Evolutionary conservation across 495 filamentous ascomycete species (phyloP).

Genomic region (Venustampulla echinocandica): DNA sequence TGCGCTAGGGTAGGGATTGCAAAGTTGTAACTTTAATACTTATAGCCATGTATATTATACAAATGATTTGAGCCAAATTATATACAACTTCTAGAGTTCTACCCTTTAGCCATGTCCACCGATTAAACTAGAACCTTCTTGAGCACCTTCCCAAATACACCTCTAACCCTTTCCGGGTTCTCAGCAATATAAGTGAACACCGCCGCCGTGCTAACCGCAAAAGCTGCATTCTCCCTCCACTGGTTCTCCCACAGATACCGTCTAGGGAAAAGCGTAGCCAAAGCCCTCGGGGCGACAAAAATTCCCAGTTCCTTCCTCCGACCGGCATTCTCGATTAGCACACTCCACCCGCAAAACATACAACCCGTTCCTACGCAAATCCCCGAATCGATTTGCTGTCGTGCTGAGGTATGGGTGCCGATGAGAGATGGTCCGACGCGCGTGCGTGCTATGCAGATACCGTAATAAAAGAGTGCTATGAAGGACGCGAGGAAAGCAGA

Average conservation of each 20-base stretch:
- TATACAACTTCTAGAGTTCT: no score
- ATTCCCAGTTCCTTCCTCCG: slow-evolving; percentile 71
- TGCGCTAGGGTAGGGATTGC: no score
- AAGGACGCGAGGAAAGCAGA: slow-evolving; percentile 79
- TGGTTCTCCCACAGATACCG: slow-evolving; percentile 58
- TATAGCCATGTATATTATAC: no score
- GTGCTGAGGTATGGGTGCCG: slow-evolving; percentile 31
- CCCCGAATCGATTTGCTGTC: slow-evolving; percentile 44
- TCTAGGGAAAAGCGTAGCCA: slow-evolving; percentile 68
- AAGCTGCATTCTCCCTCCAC: slow-evolving; percentile 67
- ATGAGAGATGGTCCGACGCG: slow-evolving; percentile 68
- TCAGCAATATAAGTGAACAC: slow-evolving; percentile 66
- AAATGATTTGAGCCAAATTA: no score
- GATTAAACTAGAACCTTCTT: slow-evolving; percentile 41
- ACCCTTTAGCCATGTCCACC: neutral
- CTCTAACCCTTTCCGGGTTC: slow-evolving; percentile 56
- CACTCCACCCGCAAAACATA: slow-evolving; percentile 76
- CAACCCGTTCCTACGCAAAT: slow-evolving; percentile 70
- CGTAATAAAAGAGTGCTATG: slow-evolving; percentile 79
- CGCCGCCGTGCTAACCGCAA: slow-evolving; percentile 65
- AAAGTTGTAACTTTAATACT: no score
- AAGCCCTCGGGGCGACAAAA: slow-evolving; percentile 78
- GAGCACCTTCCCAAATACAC: slow-evolving; percentile 62
- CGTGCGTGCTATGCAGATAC: slow-evolving; percentile 74
- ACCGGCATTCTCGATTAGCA: slow-evolving; percentile 60